phyloP scores from a whole-genome alignment of 164 flowering plant species.

The Dillenia turbinata region DNA sequence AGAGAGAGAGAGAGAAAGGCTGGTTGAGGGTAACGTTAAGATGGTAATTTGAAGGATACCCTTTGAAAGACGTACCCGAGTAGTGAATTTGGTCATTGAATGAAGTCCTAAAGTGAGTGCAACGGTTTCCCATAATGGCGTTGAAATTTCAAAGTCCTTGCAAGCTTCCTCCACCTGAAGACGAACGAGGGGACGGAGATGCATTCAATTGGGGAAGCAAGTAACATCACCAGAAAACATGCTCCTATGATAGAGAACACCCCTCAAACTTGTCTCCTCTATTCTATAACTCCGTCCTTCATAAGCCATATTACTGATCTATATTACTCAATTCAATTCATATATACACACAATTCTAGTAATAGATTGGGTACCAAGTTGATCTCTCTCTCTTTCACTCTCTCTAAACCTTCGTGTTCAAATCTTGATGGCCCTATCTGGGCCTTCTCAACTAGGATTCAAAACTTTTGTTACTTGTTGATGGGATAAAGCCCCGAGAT shows the following conservation, averaged over 20 bases:
- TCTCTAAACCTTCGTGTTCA: background rate
- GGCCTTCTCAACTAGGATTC: background rate
- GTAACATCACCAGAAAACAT: conserved; percentile 10
- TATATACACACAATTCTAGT: background rate
- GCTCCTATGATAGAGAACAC: conserved; percentile 26
- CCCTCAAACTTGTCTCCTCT: conserved; percentile 13
- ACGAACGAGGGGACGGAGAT: background rate
- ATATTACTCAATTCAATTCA: background rate
- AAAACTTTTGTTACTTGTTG: no score
- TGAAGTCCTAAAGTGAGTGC: conserved; percentile 11
- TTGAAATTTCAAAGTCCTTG: background rate
- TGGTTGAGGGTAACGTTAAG: no score
- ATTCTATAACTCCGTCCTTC: conserved; percentile 1
- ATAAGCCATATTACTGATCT: no score
- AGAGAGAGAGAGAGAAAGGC: no score
- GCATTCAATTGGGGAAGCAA: conserved; percentile 15
- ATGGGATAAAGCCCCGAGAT: no score
- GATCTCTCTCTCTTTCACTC: background rate
- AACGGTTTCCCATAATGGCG: conserved; percentile 19
- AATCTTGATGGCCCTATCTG: conserved; percentile 28
- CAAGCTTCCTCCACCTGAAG: background rate
- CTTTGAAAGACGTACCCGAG: background rate
- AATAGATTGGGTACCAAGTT: no score
- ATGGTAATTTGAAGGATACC: no score
- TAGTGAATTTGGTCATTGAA: conserved; percentile 13